These are phyloP conservation scores for Pisolithus orientalis DNA, from an alignment of 768 basidiomycete genomes.

Conservation along the genomic window DNA sequence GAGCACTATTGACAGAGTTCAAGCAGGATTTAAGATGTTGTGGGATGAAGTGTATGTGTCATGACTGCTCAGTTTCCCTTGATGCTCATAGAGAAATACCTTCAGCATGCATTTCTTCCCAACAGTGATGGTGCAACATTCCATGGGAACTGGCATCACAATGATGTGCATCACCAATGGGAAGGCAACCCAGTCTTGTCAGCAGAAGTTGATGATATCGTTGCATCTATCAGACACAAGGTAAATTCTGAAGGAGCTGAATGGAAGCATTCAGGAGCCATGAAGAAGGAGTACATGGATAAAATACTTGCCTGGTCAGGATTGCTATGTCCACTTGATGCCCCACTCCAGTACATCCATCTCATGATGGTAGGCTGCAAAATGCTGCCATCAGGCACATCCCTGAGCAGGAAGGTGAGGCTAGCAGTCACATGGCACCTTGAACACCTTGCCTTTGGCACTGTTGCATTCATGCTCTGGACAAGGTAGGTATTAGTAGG, in stretches of 20 bases:
- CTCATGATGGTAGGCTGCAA: neutral
- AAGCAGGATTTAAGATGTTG: no score
- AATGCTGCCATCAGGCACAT: neutral
- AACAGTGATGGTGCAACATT: slow-evolving; percentile 19
- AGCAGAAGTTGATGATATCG: slow-evolving; percentile 13
- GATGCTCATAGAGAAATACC: no score
- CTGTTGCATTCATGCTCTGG: no score
- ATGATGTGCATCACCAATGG: slow-evolving; percentile 17
- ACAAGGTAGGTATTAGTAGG: no score
- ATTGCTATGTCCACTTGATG: neutral
- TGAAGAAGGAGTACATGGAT: slow-evolving; percentile 2
- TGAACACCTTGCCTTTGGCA: neutral
- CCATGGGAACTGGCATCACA: slow-evolving; percentile 18
- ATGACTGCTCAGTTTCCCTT: neutral
- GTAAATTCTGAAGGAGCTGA: slow-evolving; percentile 12
- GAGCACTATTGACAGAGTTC: no score
- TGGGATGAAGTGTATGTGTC: neutral
- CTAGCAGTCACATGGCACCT: neutral
- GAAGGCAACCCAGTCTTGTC: slow-evolving; percentile 26
- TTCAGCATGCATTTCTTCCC: no score
- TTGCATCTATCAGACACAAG: slow-evolving; percentile 22
- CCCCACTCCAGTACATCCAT: neutral
- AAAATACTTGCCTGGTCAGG: neutral
- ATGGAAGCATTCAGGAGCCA: slow-evolving; percentile 24
- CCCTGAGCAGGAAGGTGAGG: neutral